Conservation (phyloP, 2,329 filamentous ascomycete genomes). For the Monascus ruber region DNA sequence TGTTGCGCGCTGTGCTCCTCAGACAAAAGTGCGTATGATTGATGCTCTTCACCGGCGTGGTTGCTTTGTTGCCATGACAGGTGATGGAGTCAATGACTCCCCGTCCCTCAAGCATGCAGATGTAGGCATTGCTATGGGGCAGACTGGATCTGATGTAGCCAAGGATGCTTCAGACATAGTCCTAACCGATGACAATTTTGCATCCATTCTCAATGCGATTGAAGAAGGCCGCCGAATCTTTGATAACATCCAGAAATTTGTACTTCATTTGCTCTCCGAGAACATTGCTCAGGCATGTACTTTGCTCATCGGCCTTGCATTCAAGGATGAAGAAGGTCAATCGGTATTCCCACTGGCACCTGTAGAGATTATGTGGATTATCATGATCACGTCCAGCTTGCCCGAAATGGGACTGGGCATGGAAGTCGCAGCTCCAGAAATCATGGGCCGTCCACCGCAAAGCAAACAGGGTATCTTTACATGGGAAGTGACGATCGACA, state of each 20-base stretch:
- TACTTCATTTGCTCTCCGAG: constrained; percentile 65
- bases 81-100: constrained; percentile 80
- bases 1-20: constrained; percentile 47
- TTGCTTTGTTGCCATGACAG: constrained; percentile 75
- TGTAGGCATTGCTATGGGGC: constrained; percentile 80
- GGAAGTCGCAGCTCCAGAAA: constrained; percentile 61
- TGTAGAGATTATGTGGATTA: constrained; percentile 85
- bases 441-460: constrained; percentile 72
- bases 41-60: constrained; percentile 48
- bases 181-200: constrained; percentile 73
- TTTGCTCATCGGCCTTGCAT: constrained; percentile 67
- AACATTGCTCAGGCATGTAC: constrained; percentile 79
- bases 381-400: constrained; percentile 81
- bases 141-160: constrained; percentile 70
- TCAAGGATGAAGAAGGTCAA: constrained; percentile 58
- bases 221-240: constrained; percentile 78
- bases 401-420: constrained; percentile 82
- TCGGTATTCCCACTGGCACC: constrained; percentile 81
- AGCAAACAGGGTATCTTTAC: constrained; percentile 64
- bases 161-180: constrained; percentile 58
- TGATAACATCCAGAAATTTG: constrained; percentile 82
- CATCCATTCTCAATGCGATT: constrained; percentile 72
- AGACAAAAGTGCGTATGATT: constrained; percentile 77
- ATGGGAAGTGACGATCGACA: constrained; percentile 64
- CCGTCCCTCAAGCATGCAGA: constrained; percentile 71